These are phyloP conservation scores for Dendrobium chrysotoxum DNA, from an alignment of 106 monocot species.

Conservation along the genomic window DNA sequence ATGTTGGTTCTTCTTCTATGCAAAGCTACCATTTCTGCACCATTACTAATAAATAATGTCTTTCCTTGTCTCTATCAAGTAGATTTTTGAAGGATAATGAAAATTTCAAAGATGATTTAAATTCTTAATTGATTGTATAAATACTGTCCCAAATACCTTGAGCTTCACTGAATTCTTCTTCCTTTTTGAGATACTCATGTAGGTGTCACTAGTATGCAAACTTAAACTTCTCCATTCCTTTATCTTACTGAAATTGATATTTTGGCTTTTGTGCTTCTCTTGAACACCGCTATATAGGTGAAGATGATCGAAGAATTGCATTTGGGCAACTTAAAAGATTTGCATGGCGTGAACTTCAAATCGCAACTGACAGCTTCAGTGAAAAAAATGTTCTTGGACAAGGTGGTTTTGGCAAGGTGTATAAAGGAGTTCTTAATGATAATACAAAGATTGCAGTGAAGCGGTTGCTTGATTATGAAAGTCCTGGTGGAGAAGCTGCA, in stretches of 20 bases:
- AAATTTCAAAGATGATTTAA: not conserved
- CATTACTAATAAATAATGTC: not conserved
- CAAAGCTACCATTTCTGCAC: not conserved
- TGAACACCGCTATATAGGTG: slow-evolving; percentile 18
- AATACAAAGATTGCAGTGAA: slow-evolving; percentile 49
- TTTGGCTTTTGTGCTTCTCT: not conserved
- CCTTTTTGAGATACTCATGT: not conserved
- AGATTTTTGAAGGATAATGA: not conserved
- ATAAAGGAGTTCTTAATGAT: slow-evolving; percentile 44
- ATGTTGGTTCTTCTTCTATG: not conserved
- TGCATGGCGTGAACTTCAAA: slow-evolving; percentile 44
- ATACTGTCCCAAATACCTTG: not conserved
- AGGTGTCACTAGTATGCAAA: not conserved
- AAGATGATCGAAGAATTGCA: slow-evolving; percentile 34
- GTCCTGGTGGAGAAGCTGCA: slow-evolving; percentile 43
- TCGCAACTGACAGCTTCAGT: slow-evolving; percentile 52
- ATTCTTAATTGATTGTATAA: not conserved
- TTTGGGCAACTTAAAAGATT: slow-evolving; percentile 59
- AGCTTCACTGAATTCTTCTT: not conserved
- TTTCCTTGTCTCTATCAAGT: not conserved
- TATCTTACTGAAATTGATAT: not conserved
- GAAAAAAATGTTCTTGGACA: slow-evolving; percentile 59
- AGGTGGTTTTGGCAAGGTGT: slow-evolving; percentile 62
- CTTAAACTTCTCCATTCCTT: not conserved
- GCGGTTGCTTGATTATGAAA: slow-evolving; percentile 39